A percentile compares a stretch with the other conserved stretches of the same genome.
These are phyloP conservation scores for Gnomoniopsis sp. DNA, from an alignment of 2,329 filamentous ascomycete species.

Conservation along the genomic window DNA sequence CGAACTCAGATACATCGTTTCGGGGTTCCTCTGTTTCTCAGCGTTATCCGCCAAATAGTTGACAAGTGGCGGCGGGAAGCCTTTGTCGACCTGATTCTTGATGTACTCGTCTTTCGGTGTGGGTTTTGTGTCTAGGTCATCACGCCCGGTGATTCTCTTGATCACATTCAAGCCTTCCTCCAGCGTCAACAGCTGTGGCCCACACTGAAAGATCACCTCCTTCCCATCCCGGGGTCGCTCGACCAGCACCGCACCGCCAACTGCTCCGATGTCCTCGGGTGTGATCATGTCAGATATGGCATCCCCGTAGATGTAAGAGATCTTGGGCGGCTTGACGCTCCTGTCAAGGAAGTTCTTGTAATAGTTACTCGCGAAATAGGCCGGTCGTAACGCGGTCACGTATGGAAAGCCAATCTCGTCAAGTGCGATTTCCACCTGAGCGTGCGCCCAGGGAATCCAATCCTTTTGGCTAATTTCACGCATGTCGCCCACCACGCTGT, in stretches of 20 bases:
- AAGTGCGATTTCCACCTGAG: slow-evolving; percentile 40
- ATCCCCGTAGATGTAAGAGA: slow-evolving; percentile 27
- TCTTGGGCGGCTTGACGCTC: slow-evolving; percentile 21
- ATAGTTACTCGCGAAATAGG: slow-evolving; percentile 41
- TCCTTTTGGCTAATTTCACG: slow-evolving; percentile 25
- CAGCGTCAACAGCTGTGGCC: slow-evolving; percentile 31
- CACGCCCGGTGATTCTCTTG: slow-evolving; percentile 27
- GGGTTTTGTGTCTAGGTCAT: slow-evolving; percentile 21
- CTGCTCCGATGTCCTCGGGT: slow-evolving; percentile 42
- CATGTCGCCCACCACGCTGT: slow-evolving; percentile 23
- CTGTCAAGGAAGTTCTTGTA: slow-evolving; percentile 12
- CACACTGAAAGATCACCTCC: slow-evolving; percentile 32
- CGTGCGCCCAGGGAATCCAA: slow-evolving; percentile 38
- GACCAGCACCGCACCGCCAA: slow-evolving; percentile 36
- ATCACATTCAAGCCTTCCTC: slow-evolving; percentile 27
- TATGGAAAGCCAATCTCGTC: slow-evolving; percentile 35
- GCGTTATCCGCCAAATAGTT: not conserved
- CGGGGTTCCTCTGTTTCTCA: not conserved
- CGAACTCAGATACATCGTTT: not conserved
- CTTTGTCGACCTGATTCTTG: not conserved
- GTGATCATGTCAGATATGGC: slow-evolving; percentile 38
- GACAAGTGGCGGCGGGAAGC: not conserved
- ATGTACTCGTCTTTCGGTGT: slow-evolving; percentile 5
- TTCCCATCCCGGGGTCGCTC: slow-evolving; percentile 27
- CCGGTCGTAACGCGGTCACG: slow-evolving; percentile 37